Base-by-base conservation (phyloP, 2,329 filamentous ascomycete genomes). In the Exophiala bonariae region DNA sequence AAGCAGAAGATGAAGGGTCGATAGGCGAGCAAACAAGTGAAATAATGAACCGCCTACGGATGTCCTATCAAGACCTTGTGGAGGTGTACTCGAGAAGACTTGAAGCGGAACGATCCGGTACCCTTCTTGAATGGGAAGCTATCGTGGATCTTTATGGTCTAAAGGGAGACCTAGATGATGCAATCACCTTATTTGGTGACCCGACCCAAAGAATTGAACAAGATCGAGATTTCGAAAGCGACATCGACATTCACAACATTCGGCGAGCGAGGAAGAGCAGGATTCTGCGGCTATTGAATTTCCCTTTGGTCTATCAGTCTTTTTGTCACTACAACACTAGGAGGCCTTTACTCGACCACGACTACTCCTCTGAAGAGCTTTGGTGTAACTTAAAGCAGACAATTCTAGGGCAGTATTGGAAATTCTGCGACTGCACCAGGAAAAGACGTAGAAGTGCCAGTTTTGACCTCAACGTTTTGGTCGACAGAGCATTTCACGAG, bases 231-330 rank as follows among this genome's bases (percentile, higher is more conserved):
- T 45, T 50, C 19, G 43, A 40, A 30, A 38, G 32, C 34, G 43
- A 47, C 14, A 30, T 47, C 18, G 49, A 51, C 23, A n/a, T 47
- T 9, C 36, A 51, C 49, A 26, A 41, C 19, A 18, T 31, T 18
- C 11, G 26, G 2, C 44, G 39, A 23, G 49, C 49, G 6, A 20
- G 42, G n/a, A 31, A 36, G n/a, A 51, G 44, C 44, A 41, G 34
- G 30, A 23, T 51, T 13, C 49, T 51, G 7, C 44, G 44, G 6
- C 34, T 51, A 7, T 30, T 51, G 9, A 16, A 41, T 9, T 51
- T 39, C 28, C 30, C 22, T 6, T 33, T 51, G 13, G 22, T 44
- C 8, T 41, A 40, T 34, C 20, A 44, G 4, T 35, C 49, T 16
- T 51, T 47, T 23, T 26, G 43, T 26, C 23, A 26, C 23, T 26